Base-by-base conservation (phyloP, 1,284 basidiomycete species). In the Microbotryum lychnidis-dioicae region DNA sequence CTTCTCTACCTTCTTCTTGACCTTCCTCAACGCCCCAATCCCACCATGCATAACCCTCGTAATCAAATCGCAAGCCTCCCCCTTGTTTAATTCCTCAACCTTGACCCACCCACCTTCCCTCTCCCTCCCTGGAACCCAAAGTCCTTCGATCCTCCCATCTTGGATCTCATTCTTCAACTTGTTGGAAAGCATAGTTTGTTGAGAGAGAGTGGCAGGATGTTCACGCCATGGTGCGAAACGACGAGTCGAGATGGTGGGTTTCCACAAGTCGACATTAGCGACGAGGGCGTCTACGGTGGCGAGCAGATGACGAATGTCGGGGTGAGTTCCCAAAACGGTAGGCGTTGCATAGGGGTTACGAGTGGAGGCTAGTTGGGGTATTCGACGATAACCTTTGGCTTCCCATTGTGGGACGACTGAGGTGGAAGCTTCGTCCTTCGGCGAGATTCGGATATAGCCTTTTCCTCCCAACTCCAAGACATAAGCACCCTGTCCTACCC, bases 401-500 rank as follows among this genome's bases (percentile, higher is more conserved):
- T 42, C 37, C 45, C 23, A 33, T 33, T 18, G 16, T 18, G 29
- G 54, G 33, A 61, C 20, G 33, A 61, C 20, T 25, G 59, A 54
- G 23, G 57, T 25, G 1, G 44, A 44, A 20, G 55, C 52, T 16
- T 18, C 23, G 31, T 42, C 57, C 9, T 46, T 46, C 54, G n/a
- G 59, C 1, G 57, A 67, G 14, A 97, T 80, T 25, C 84, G 83
- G 59, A 96, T 78, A 71, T 82, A 83, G 0, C 91, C 91, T 62
- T 80, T 81, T 5, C 83, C 84, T 21, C 92, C 75, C 61, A 88
- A 84, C 67, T 92, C 87, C 1, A 97, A 79, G 10, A 96, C 81
- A 73, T 87, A 90, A 8, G 82, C 75, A 25, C 84, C 80, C 4
- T 79, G 79, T 0, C 91, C 90, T 69, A 89, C 91, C 10, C 84